phyloP scores from a whole-genome alignment of 495 filamentous ascomycete genomes.

The Aspergillus panamensis region DNA sequence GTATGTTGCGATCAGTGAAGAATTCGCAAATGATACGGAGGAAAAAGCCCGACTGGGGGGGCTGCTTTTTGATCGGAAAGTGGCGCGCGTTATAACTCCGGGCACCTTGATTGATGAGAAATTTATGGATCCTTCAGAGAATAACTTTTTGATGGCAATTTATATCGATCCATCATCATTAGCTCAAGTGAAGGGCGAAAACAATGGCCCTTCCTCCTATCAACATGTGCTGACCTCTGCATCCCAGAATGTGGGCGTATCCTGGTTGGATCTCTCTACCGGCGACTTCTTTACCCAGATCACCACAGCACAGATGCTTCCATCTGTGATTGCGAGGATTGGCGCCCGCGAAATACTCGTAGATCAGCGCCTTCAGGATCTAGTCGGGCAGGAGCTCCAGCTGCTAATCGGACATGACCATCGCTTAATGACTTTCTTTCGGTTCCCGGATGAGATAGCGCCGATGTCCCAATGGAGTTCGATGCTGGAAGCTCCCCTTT shows the following conservation, averaged over 20 bases:
- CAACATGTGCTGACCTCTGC: slow-evolving; percentile 39
- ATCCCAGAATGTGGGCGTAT: slow-evolving; percentile 63
- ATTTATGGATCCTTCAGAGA: slow-evolving; percentile 88
- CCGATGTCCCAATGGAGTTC: slow-evolving; percentile 63
- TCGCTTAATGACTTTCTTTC: slow-evolving; percentile 45
- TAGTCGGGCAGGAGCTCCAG: slow-evolving; percentile 40
- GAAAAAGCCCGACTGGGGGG: slow-evolving; percentile 67
- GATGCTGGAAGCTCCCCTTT: slow-evolving; percentile 68
- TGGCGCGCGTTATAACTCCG: slow-evolving; percentile 85
- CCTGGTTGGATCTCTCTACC: slow-evolving; percentile 94
- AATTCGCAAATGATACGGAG: slow-evolving; percentile 68
- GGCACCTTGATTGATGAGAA: slow-evolving; percentile 96
- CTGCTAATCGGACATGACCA: slow-evolving; percentile 42
- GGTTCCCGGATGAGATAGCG: slow-evolving; percentile 28
- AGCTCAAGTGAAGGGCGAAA: slow-evolving; percentile 18
- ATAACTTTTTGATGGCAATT: slow-evolving; percentile 85
- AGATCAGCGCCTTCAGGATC: slow-evolving; percentile 55
- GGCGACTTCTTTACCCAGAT: slow-evolving; percentile 86
- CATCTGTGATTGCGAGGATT: slow-evolving; percentile 76
- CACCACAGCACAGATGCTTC: slow-evolving; percentile 67
- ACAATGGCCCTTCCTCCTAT: slow-evolving; percentile 23
- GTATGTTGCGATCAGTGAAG: slow-evolving; percentile 91
- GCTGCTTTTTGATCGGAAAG: slow-evolving; percentile 74
- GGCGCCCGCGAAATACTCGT: slow-evolving; percentile 82
- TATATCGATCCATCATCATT: slow-evolving; percentile 44